Evolutionary conservation across 306 rosid genomes (phyloP).

Genomic region (Quercus robur): DNA sequence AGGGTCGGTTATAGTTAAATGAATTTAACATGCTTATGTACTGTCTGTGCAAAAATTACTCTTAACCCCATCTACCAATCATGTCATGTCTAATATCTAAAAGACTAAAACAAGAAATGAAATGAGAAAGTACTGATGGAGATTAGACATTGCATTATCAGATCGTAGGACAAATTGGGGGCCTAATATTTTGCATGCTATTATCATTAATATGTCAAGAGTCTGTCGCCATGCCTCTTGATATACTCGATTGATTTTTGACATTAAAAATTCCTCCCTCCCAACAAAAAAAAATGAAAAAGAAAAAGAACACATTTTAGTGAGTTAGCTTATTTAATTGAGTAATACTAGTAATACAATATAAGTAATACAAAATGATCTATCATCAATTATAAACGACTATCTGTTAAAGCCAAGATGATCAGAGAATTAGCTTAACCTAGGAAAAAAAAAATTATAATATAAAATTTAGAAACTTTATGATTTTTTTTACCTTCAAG

Average conservation of each 20-base stretch:
- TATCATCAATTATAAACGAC: too few species aligned
- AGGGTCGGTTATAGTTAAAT: neutral
- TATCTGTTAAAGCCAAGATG: too few species aligned
- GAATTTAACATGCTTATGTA: neutral
- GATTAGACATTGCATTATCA: neutral
- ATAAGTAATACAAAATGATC: too few species aligned
- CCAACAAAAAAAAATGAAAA: too few species aligned
- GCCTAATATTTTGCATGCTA: slow-evolving; percentile 1
- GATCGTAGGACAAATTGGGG: neutral
- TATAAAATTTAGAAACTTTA: too few species aligned
- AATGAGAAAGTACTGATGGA: neutral
- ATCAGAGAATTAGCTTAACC: too few species aligned
- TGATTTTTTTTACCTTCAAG: too few species aligned
- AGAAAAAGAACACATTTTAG: neutral
- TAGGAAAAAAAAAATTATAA: too few species aligned
- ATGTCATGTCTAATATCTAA: neutral
- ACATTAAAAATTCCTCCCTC: neutral
- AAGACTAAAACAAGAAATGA: neutral
- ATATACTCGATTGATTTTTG: neutral
- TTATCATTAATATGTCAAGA: neutral
- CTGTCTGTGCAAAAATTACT: neutral
- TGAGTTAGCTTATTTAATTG: too few species aligned
- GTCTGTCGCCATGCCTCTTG: neutral
- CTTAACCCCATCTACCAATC: neutral
- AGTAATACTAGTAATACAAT: too few species aligned